phyloP scores from a whole-genome alignment of 495 filamentous ascomycete genomes.

The Neurospora sp. region DNA sequence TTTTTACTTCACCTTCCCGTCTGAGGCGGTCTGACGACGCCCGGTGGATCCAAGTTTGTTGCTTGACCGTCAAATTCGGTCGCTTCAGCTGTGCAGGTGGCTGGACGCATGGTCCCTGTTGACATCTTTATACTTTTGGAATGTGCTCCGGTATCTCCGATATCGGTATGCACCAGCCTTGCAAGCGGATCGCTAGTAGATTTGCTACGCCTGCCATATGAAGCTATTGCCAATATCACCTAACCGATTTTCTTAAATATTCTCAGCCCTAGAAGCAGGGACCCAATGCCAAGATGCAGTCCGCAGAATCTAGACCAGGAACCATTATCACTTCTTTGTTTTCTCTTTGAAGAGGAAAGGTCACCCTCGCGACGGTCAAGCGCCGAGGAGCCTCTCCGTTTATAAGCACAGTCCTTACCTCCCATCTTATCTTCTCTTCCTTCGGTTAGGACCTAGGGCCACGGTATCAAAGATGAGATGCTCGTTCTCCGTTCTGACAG shows the following conservation, averaged over 20 bases:
- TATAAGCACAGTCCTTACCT: not conserved
- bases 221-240: not conserved
- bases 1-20: not conserved
- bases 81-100: not conserved
- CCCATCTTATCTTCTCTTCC: not conserved
- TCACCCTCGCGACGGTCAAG: not conserved
- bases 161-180: not conserved
- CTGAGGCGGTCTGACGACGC: not conserved
- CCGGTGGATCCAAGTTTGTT: not conserved
- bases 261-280: not conserved
- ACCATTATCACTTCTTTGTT: not conserved
- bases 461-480: conserved; percentile 3
- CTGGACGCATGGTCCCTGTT: not conserved
- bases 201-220: not conserved
- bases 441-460: not conserved
- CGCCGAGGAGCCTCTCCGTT: not conserved
- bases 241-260: not conserved
- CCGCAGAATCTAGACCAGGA: not conserved
- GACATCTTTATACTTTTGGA: not conserved
- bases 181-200: not conserved
- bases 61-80: not conserved
- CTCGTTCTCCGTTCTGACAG: not conserved
- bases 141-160: not conserved
- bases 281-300: not conserved
- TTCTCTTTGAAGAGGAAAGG: not conserved